Percentiles rank a stretch among this genome's conserved stretches.
Conservation (phyloP, 1,284 basidiomycete genomes). For the Cryptococcus sp. region DNA sequence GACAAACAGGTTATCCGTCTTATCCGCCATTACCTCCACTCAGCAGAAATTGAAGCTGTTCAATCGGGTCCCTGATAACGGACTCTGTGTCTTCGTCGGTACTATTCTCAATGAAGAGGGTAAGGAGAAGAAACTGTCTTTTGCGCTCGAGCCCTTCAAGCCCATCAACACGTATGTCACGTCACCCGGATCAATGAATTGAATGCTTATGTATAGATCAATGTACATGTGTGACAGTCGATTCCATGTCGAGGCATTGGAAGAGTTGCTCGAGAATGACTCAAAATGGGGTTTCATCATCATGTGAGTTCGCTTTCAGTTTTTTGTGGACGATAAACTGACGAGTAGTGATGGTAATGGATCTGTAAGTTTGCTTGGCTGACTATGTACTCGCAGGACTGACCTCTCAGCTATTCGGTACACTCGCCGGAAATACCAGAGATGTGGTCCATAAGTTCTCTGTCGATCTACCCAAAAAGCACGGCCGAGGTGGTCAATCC, state of each 20-base stretch:
- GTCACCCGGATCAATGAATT: not conserved
- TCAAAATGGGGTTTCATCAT: constrained; percentile 99
- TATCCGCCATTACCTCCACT: constrained; percentile 98
- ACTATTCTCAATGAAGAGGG: constrained; percentile 98
- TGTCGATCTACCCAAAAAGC: constrained; percentile 99
- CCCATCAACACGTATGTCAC: constrained; percentile 89
- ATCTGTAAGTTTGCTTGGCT: constrained; percentile 23
- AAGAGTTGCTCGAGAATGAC: constrained; percentile 94
- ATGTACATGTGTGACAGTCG: constrained; percentile 99
- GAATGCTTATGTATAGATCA: constrained; percentile 55
- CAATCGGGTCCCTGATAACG: constrained; percentile 92
- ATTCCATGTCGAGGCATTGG: constrained; percentile 97
- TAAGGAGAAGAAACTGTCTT: constrained; percentile 97
- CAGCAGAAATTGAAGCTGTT: constrained; percentile 97
- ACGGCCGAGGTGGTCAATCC: constrained; percentile 99
- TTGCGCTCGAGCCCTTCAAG: constrained; percentile 96
- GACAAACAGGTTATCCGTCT: constrained; percentile 65
- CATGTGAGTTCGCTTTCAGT: constrained; percentile 67
- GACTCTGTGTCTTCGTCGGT: constrained; percentile 93
- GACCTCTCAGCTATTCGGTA: constrained; percentile 70
- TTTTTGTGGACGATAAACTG: not conserved
- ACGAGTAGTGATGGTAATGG: constrained; percentile 43
- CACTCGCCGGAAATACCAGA: constrained; percentile 93
- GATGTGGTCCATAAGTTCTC: constrained; percentile 98
- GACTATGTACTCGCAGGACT: not conserved